A percentile compares a stretch with the other conserved stretches of the same genome.
These are phyloP conservation scores for Cucurbita argyrosperma DNA, from an alignment of 306 rosid species.

Conservation along the genomic window DNA sequence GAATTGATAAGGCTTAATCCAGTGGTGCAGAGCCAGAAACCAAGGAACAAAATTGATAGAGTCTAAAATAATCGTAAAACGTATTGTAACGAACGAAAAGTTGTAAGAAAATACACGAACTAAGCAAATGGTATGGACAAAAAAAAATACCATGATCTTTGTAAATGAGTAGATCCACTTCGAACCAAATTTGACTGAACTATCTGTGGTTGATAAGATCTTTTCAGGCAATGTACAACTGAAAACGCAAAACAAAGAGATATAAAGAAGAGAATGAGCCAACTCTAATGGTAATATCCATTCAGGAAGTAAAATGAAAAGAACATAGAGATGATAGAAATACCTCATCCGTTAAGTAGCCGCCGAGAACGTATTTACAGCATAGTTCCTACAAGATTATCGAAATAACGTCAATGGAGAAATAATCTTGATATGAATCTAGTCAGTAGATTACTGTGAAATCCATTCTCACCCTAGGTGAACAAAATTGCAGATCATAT, in stretches of 20 bases:
- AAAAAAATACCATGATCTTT: conserved; percentile 1
- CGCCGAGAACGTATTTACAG: conserved; percentile 52
- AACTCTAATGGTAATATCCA: conserved; percentile 6
- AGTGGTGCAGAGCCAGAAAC: neutral
- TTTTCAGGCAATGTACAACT: conserved; percentile 29
- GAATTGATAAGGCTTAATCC: neutral
- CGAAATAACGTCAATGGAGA: neutral
- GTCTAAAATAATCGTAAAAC: neutral
- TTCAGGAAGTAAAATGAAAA: conserved; percentile 12
- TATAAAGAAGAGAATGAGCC: conserved; percentile 4
- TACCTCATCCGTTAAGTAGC: conserved; percentile 35
- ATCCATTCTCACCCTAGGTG: conserved; percentile 27
- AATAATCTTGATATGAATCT: neutral
- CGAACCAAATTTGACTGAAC: neutral
- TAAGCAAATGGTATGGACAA: conserved; percentile 1
- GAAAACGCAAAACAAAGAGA: neutral
- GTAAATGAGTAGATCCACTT: neutral
- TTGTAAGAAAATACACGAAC: neutral
- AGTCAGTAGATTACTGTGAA: neutral
- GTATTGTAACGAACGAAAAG: neutral
- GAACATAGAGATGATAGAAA: neutral
- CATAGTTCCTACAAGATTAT: conserved; percentile 37
- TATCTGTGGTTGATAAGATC: conserved; percentile 4
- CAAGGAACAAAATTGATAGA: neutral
- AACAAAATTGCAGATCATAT: conserved; percentile 24